Conservation (phyloP, 2,329 filamentous ascomycete species). For the Simplicillium sp. region DNA sequence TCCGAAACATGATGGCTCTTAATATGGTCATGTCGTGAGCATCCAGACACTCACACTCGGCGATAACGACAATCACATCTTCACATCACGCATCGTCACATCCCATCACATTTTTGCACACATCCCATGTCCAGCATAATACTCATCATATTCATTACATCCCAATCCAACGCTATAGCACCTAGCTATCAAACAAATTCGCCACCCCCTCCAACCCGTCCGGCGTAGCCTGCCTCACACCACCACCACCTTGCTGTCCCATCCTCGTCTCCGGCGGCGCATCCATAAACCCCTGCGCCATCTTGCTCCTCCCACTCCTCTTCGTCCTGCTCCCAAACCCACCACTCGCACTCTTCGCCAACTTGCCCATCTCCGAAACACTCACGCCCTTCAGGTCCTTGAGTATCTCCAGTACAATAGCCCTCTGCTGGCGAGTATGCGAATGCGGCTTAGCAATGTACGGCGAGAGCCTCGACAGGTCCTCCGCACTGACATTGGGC, state of each 20-base stretch:
- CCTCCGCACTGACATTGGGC: slow-evolving; percentile 61
- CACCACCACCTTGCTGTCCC: slow-evolving; percentile 15
- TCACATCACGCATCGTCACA: no score
- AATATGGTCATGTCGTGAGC: no score
- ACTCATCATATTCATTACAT: no score
- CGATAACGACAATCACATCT: no score
- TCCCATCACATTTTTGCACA: no score
- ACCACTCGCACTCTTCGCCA: slow-evolving; percentile 44
- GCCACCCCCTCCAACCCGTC: slow-evolving; percentile 47
- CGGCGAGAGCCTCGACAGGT: slow-evolving; percentile 56
- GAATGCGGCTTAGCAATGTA: slow-evolving; percentile 48
- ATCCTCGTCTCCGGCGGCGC: slow-evolving; percentile 24
- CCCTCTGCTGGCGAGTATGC: slow-evolving; percentile 67
- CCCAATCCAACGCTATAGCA: no score
- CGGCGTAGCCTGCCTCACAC: slow-evolving; percentile 27
- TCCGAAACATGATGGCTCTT: no score
- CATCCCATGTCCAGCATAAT: no score
- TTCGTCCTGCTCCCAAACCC: slow-evolving; percentile 14
- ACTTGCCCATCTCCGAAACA: slow-evolving; percentile 86
- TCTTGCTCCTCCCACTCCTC: slow-evolving; percentile 35
- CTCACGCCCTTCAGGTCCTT: slow-evolving; percentile 83
- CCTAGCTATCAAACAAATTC: slow-evolving; percentile 31
- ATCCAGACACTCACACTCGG: no score
- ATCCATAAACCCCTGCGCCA: slow-evolving; percentile 60
- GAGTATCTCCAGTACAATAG: slow-evolving; percentile 73